Evolutionary conservation across 257 asterid genomes (phyloP), one percentile per base, ranked within the genome.

Genomic region (Solanum lignicaule): DNA sequence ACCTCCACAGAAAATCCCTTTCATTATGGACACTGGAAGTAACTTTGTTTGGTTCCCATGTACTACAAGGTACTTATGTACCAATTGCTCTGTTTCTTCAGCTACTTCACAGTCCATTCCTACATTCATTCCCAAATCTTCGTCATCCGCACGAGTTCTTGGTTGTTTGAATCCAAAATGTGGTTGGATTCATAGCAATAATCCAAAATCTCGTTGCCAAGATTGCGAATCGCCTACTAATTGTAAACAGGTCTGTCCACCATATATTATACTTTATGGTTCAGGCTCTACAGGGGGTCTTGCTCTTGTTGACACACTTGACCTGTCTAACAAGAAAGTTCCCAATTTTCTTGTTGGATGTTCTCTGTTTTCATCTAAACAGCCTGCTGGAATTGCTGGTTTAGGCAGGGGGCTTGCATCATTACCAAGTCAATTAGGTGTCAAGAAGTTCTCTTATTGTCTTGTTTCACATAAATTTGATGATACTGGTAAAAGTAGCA

Each of bases 11-110:
- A 46, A 92, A 38, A 87, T 93, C 5, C 96, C 96, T 1, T 84
- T 97, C 87, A 32, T 95, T 60, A 83, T 97, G 92, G 99, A 95
- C 87, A 97, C 98, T 1, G 99, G 98, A 0, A 97, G 98, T 89
- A 91, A 90, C 87, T 93, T 95, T 58, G 95, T 95, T 33, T 97
- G 98, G 99, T 91, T 97, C 52, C 99, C 99, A 6, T 97, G 99
- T 73, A 95, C 99, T 6, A 89, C 87, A 74, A 89, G 90, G 29
- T 97, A 97, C 62, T 43, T 83, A 25, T 97, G 99, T 81, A 8
- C 18, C 36, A 81, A 48, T 14, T 81, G 85, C 7, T 18, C 68
- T 79, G 85, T 43, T 16, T 79, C 85, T 79, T 79, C 85, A 12
- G 21, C 85, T 79, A 79, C 27, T 55, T 46, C 68, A 29, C 68